phyloP scores from a whole-genome alignment of 495 filamentous ascomycete genomes.

The Neurospora cerealis region DNA sequence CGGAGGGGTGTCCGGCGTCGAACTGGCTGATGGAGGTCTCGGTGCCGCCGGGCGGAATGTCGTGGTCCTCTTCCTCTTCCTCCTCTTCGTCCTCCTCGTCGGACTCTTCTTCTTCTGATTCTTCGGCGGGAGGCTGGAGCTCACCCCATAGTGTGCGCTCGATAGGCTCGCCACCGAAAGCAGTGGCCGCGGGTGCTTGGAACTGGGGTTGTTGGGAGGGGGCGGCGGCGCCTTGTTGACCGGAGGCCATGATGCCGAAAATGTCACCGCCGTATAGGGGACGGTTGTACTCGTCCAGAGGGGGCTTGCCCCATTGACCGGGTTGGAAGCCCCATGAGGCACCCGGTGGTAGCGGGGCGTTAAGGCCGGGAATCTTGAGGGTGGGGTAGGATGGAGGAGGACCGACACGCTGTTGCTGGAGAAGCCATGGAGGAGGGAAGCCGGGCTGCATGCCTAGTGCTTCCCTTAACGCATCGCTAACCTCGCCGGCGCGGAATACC shows the following conservation, averaged over 20 bases:
- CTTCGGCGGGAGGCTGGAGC: conserved; percentile 73
- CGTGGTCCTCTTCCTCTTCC: conserved; percentile 53
- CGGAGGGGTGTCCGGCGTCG: conserved; percentile 59
- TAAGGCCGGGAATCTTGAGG: conserved; percentile 86
- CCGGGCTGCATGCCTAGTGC: conserved; percentile 90
- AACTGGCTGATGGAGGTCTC: conserved; percentile 61
- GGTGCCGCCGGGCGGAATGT: conserved; percentile 44
- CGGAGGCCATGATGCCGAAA: conserved; percentile 66
- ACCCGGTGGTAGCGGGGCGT: conserved; percentile 92
- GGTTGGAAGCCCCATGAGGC: conserved; percentile 91
- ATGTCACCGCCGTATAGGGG: conserved; percentile 91
- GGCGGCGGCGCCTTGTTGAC: conserved; percentile 34
- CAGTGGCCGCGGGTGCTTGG: conserved; percentile 22
- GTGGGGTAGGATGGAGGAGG: conserved; percentile 89
- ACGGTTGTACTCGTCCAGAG: conserved; percentile 81
- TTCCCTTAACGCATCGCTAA: conserved; percentile 84
- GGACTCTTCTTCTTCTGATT: conserved; percentile 70
- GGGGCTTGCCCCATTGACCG: conserved; percentile 92
- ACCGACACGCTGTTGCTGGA: conserved; percentile 89
- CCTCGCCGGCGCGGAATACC: conserved; percentile 80
- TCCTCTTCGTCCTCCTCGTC: conserved; percentile 63
- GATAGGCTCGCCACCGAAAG: conserved; percentile 63
- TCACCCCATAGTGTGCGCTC: conserved; percentile 91
- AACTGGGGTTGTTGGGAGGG: conserved; percentile 6
- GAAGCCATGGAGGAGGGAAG: conserved; percentile 91